Conservation (phyloP, 768 basidiomycete species). For the Gloeopeniophorella convolvens region DNA sequence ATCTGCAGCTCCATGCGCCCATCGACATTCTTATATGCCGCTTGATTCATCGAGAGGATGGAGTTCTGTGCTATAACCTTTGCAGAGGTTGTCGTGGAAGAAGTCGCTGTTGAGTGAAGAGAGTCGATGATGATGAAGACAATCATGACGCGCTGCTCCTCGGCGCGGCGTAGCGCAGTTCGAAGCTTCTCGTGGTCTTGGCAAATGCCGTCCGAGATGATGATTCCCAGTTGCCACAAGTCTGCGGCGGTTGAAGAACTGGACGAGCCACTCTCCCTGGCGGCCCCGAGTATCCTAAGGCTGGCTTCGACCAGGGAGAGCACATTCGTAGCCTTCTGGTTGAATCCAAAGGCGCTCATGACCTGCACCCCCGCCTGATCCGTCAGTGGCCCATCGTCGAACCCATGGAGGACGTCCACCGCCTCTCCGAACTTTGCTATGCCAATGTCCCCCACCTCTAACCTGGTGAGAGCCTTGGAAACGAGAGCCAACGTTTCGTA, state of each 20-base stretch:
- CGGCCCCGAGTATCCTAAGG: conserved; percentile 65
- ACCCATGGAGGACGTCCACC: conserved; percentile 85
- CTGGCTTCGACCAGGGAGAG: conserved; percentile 75
- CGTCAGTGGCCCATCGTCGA: conserved; percentile 73
- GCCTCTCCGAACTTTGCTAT: conserved; percentile 86
- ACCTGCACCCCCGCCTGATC: conserved; percentile 77
- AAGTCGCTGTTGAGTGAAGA: conserved; percentile 45
- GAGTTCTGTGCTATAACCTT: conserved; percentile 47
- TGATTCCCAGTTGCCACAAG: conserved; percentile 96
- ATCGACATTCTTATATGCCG: conserved; percentile 73
- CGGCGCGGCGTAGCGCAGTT: conserved; percentile 72
- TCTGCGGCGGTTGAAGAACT: conserved; percentile 65
- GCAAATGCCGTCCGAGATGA: conserved; percentile 98
- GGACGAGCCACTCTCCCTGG: conserved; percentile 58
- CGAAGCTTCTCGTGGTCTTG: conserved; percentile 88
- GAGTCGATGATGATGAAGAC: conserved; percentile 96
- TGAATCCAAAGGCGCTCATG: conserved; percentile 80
- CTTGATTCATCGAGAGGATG: conserved; percentile 90
- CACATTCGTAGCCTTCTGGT: conserved; percentile 86
- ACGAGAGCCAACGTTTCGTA: conserved; percentile 92
- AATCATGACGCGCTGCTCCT: conserved; percentile 88
- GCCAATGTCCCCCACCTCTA: conserved; percentile 93
- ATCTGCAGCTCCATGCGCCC: conserved; percentile 84
- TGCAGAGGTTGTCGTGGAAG: not conserved
- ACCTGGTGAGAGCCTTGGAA: conserved; percentile 79